Base-by-base conservation (phyloP, 192 early-diverging fungal species). In the Umbelopsis isabellina region DNA sequence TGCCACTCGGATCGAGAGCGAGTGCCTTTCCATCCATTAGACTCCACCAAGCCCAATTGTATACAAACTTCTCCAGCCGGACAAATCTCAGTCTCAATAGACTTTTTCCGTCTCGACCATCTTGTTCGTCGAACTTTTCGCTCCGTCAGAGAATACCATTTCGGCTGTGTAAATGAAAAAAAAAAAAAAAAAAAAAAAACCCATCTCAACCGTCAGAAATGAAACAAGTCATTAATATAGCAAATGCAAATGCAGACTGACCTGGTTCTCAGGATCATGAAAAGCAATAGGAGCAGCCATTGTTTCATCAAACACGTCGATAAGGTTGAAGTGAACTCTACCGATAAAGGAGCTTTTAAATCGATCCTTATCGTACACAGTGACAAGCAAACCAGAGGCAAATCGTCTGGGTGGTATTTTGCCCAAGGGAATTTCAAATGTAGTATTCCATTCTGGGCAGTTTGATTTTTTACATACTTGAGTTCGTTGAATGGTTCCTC, bases 361-460 rank as follows among this genome's bases (percentile, higher is more conserved):
- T 48, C 87, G 73, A 68, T 92, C 90, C 70, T 91, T 91, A 71
- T 91, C 87, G 82, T 86, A 92, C 18, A 90, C 82, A 44, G 82
- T 79, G 9, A 92, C 49, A 5, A 67, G 69, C 48, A 87, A 68
- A 22, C 75, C 67, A 10, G 75, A 47, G 15, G 81, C 72, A 27
- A 77, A 65, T 16, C 83, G 67, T 67, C 78, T 67, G 33, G 78
- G 65, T 55, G 64, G 18, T 53, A 70, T 68, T 37, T 44, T 46
- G 7, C 48, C 68, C 27, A 89, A 72, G 20, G 76, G 77, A 70
- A 90, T 81, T 47, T 89, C 87, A 78, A 91, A 90, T 27, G 71
- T 67, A 8, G 75, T 83, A 41, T 86, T 79, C 92, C 92, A 94
- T 10, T 79, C 74, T 3, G 92, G 92, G 48, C 83, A 82, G 12